A percentile compares a stretch with the other conserved stretches of the same genome.
These are phyloP conservation scores for Melaleuca alternifolia DNA, from an alignment of 345 rosid species.

Conservation along the genomic window DNA sequence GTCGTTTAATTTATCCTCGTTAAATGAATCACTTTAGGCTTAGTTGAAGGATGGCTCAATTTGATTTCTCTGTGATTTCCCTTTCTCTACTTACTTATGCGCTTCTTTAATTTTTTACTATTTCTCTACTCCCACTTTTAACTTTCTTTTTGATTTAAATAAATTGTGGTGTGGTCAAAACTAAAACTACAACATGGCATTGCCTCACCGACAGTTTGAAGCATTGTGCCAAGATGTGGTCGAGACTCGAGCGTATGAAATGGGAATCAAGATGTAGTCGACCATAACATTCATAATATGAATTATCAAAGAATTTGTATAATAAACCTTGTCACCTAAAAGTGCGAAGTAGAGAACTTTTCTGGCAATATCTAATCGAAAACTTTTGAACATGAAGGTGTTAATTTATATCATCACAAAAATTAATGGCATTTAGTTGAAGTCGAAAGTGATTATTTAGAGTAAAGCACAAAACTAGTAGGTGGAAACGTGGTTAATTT, in stretches of 20 bases:
- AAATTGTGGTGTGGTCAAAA: neutral
- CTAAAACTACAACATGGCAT: neutral
- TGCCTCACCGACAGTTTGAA: rapidly evolving
- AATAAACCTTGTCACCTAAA: too few species aligned
- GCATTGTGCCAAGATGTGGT: too few species aligned
- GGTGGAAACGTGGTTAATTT: too few species aligned
- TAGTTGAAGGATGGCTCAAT: neutral
- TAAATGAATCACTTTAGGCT: neutral
- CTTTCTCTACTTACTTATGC: neutral
- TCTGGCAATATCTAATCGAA: too few species aligned
- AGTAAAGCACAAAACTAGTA: too few species aligned
- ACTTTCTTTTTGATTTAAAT: neutral
- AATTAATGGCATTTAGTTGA: too few species aligned
- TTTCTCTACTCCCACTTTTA: neutral
- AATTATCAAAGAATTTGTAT: rapidly evolving
- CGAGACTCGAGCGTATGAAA: too few species aligned
- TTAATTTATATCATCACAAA: rapidly evolving
- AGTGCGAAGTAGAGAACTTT: too few species aligned
- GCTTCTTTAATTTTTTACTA: neutral
- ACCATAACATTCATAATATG: rapidly evolving
- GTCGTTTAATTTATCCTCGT: neutral
- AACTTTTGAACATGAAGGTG: neutral
- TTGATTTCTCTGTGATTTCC: neutral
- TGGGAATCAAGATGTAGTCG: too few species aligned
- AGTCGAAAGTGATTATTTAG: too few species aligned